phyloP scores from a whole-genome alignment of 139 green algal species.

The Coelastrella sp. region DNA sequence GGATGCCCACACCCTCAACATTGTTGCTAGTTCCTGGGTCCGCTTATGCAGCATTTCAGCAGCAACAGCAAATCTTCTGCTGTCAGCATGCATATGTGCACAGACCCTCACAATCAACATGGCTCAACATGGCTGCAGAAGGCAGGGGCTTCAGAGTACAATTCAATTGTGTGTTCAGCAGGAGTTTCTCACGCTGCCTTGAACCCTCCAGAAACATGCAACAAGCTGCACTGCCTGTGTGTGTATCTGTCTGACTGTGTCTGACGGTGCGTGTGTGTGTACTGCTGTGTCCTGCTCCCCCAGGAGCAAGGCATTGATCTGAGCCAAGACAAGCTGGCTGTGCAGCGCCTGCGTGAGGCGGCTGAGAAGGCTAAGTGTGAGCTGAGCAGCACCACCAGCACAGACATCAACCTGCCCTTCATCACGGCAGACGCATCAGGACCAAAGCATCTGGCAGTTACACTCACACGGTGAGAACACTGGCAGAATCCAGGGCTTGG shows the following conservation, averaged over 20 bases:
- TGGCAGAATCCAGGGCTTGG: neutral
- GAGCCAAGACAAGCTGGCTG: slow-evolving; percentile 91
- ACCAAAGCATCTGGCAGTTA: slow-evolving; percentile 69
- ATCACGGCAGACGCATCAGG: slow-evolving; percentile 96
- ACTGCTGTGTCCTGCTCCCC: neutral
- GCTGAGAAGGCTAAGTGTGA: slow-evolving; percentile 94
- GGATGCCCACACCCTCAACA: too few species aligned
- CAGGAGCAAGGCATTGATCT: slow-evolving; percentile 95
- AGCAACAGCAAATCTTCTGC: too few species aligned
- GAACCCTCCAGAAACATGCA: too few species aligned
- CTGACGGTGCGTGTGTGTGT: neutral
- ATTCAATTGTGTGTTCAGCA: too few species aligned
- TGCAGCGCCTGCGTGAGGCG: slow-evolving; percentile 96
- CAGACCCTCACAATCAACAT: too few species aligned
- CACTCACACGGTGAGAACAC: slow-evolving; percentile 63
- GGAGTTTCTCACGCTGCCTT: too few species aligned
- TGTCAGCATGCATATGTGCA: too few species aligned
- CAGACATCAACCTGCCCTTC: slow-evolving; percentile 99
- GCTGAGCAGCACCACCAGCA: slow-evolving; percentile 88
- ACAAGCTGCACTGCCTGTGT: too few species aligned
- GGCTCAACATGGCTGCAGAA: too few species aligned
- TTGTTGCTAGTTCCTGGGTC: too few species aligned
- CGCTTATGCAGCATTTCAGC: too few species aligned
- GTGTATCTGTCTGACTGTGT: neutral
- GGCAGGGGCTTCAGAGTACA: too few species aligned